A percentile compares a stretch with the other conserved stretches of the same genome.
phyloP scores from a whole-genome alignment of 441 rosid species.

The Adansonia madagascariensis region DNA sequence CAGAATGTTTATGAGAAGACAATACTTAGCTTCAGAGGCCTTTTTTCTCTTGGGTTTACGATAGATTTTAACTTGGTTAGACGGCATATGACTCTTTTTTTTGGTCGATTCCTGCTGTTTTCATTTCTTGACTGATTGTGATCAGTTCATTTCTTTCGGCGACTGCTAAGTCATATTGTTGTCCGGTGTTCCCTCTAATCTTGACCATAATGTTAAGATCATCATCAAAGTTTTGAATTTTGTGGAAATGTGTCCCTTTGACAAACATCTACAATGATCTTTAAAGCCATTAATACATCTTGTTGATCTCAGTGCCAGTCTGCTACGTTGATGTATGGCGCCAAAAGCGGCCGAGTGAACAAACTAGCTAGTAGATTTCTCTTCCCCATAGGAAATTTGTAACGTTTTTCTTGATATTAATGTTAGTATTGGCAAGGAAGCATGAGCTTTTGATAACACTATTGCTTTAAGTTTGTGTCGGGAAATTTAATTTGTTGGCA shows the following conservation, averaged over 20 bases:
- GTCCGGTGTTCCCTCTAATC: background rate
- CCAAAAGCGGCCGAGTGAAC: background rate
- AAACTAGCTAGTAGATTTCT: background rate
- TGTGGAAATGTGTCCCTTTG: background rate
- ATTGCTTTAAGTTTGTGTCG: background rate
- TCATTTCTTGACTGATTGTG: background rate
- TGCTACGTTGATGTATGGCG: background rate
- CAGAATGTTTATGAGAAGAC: background rate
- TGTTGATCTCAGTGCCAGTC: background rate
- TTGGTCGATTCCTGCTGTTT: background rate
- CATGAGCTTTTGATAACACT: background rate
- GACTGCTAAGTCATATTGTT: background rate
- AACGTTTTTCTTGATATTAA: background rate
- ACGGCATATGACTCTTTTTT: background rate
- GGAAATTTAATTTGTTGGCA: constrained; percentile 34
- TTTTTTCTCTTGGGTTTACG: background rate
- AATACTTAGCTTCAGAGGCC: background rate
- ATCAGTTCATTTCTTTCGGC: background rate
- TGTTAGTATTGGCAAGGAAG: background rate
- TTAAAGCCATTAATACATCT: background rate
- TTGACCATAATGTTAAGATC: background rate
- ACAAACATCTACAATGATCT: background rate
- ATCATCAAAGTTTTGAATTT: background rate
- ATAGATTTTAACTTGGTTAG: background rate
- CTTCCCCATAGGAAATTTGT: background rate